A percentile compares a stretch with the other conserved stretches of the same genome.
Evolutionary conservation across 306 rosid species (phyloP).

Genomic region (Macrotyloma uniflorum): DNA sequence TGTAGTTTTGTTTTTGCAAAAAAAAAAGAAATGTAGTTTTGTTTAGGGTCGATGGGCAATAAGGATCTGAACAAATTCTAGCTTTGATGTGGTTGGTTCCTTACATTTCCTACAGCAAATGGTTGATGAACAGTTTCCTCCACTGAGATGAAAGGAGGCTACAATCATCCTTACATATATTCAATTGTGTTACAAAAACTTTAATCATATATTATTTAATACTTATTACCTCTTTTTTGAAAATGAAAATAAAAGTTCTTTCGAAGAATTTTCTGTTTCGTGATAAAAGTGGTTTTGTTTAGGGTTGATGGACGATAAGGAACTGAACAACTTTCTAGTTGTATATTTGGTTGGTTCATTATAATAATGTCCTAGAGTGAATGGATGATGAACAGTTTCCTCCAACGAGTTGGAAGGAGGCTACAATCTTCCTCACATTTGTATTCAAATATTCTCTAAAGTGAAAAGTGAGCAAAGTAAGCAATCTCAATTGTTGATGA

Average conservation of each 20-base stretch:
- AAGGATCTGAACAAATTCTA: no score
- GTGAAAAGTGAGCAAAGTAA: background rate
- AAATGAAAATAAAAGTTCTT: background rate
- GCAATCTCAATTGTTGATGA: background rate
- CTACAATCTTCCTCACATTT: constrained; percentile 49
- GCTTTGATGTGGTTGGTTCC: no score
- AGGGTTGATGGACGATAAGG: constrained; percentile 54
- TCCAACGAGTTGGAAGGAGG: constrained; percentile 68
- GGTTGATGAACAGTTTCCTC: no score
- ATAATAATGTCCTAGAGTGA: constrained; percentile 65
- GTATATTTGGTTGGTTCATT: constrained; percentile 59
- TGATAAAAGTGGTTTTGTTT: background rate
- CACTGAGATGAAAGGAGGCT: no score
- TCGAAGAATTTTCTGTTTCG: background rate
- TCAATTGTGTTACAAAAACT: no score
- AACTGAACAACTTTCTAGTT: constrained; percentile 56
- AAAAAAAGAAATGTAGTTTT: no score
- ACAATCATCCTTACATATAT: no score
- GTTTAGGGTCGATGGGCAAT: no score
- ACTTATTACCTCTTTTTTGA: background rate
- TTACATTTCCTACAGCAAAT: no score
- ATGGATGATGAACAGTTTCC: constrained; percentile 88
- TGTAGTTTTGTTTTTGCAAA: no score
- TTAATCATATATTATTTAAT: background rate
- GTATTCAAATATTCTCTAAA: background rate